Base-by-base conservation (phyloP, 306 rosid species). In the Dryas octopetala region DNA sequence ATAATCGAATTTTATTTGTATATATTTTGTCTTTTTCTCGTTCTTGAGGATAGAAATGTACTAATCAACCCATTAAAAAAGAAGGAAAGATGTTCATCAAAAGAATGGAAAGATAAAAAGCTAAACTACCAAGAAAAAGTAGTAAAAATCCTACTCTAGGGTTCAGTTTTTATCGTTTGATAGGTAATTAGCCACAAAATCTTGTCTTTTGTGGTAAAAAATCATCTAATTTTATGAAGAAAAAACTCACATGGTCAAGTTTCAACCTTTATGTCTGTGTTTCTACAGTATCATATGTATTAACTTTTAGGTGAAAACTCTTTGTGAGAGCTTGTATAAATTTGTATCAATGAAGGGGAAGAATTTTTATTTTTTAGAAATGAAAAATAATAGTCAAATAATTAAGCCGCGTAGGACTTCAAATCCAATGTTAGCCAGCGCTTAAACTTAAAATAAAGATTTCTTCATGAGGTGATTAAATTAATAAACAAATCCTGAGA, bases 361-460 rank as follows among this genome's bases (percentile, higher is more conserved):
- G 16, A 9, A 52, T 62, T 47, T 12, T 15, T 0, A 5, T 0
- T 12, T 12, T 16, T 23, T 48, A 74, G 28, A 9, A 12, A 70
- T n/a, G 14, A 7, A 7, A 62, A 55, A 68, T 44, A 16, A 12
- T 0, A 62, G 63, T 70, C 76, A 62, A 75, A 67, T 12, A 28
- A 60, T 16, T 19, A 72, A 4, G 79, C 82, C 82, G 82, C 78
- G 83, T 79, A 63, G 52, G 62, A 63, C 9, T 43, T 28, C 49
- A 59, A 49, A 49, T 62, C 61, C 19, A 9, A 61, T 40, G 38
- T 32, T 32, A 13, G 74, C 77, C 79, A 62, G 51, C 72, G 62
- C 60, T 66, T 1, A 28, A 60, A 38, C 26, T 7, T 65, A 41
- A 10, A 76, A 51, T 3, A n/a, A 50, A 32, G 6, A 59, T 41